Evolutionary conservation across 2,329 filamentous ascomycete species (phyloP).

Genomic region (Arthrobotrys sinensis): DNA sequence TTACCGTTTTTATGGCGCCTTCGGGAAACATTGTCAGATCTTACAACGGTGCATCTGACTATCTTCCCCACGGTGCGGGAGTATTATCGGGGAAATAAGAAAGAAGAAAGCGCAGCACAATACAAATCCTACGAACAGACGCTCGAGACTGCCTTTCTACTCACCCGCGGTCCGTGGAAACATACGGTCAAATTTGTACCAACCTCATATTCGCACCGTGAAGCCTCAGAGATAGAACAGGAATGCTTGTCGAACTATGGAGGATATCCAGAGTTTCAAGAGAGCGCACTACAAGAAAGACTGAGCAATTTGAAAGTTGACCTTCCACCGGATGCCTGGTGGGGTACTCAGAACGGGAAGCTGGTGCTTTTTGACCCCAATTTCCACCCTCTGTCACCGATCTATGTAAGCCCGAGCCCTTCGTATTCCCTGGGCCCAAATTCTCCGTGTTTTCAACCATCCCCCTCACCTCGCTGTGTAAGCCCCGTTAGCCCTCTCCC

Average conservation of each 20-base stretch:
- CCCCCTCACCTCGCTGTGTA: no score
- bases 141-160: not conserved
- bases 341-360: not conserved
- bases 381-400: not conserved
- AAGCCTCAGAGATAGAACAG: not conserved
- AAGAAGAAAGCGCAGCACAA: no score
- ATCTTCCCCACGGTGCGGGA: not conserved
- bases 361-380: not conserved
- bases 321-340: not conserved
- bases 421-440: no score
- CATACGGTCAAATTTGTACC: not conserved
- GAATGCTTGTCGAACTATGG: not conserved
- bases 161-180: slow-evolving; percentile 11
- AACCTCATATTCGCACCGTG: not conserved
- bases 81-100: not conserved
- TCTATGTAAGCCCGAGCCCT: no score
- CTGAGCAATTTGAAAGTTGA: not conserved
- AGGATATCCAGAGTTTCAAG: not conserved
- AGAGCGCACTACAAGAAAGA: not conserved
- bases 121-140: not conserved
- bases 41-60: not conserved
- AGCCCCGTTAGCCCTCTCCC: no score
- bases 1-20: slow-evolving; percentile 9
- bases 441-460: no score
- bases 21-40: not conserved